phyloP scores from a whole-genome alignment of 306 rosid genomes.

The Vigna reflexopilosa region DNA sequence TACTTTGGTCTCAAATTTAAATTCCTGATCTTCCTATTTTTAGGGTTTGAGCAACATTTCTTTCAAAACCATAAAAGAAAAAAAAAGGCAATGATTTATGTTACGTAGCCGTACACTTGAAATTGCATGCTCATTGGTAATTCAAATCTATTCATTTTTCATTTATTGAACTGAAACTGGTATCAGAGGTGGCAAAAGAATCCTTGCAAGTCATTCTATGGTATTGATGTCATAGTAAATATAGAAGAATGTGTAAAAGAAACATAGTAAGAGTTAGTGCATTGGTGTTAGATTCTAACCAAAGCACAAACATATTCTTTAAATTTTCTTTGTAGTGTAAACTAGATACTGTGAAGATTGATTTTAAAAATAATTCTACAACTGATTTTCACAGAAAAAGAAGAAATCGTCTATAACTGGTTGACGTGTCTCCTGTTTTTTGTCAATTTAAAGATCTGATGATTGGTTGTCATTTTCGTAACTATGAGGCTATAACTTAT shows the following conservation, averaged over 20 bases:
- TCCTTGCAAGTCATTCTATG: background rate
- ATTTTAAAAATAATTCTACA: constrained; percentile 6
- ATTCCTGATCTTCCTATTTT: constrained; percentile 2
- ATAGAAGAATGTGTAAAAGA: constrained; percentile 7
- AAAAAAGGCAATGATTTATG: background rate
- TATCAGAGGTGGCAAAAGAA: background rate
- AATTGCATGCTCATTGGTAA: background rate
- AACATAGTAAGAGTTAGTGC: background rate
- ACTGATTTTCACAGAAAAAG: background rate
- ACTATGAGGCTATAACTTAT: background rate
- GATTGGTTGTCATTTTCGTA: constrained; percentile 22
- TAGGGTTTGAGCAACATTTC: background rate
- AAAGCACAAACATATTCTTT: background rate
- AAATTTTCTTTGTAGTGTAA: constrained; percentile 5
- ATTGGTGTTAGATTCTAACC: constrained; percentile 8
- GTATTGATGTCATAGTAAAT: background rate
- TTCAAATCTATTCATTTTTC: background rate
- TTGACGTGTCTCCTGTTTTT: background rate
- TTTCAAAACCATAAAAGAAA: background rate
- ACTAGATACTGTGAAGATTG: constrained; percentile 11
- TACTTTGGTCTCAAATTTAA: constrained; percentile 8
- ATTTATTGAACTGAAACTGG: constrained; percentile 5
- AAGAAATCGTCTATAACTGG: background rate
- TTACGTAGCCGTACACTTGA: background rate
- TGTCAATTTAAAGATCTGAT: background rate